Evolutionary conservation across 2,329 filamentous ascomycete genomes (phyloP), one percentile per base, ranked within the genome.

Genomic region (Verticillium nubilum): DNA sequence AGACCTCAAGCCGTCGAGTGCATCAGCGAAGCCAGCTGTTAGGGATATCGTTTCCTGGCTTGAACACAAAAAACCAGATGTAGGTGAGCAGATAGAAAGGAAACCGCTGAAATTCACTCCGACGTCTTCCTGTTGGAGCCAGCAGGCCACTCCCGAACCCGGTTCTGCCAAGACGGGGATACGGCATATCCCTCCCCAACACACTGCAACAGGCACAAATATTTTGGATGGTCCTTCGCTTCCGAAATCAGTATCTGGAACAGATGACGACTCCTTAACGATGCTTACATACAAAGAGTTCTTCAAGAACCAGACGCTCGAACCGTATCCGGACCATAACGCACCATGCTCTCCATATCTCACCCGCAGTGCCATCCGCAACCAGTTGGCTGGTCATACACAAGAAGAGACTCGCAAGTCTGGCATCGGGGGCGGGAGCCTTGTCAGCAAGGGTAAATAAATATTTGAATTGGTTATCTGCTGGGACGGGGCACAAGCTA

Each of bases 241-340:
- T 19, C 31, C n/a, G 9, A 56, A 33, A 42, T 42, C 23, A 4
- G 54, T 56, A 4, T 33, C 54, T n/a, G 54, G 54, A 17, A 28
- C 54, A 15, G 54, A 56, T 1, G 54, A 56, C 1, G 33, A 56
- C 31, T 35, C 35, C 13, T 26, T 56, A 13, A 56, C 54, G 5
- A 28, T 56, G 15, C 54, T 37, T 25, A 37, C 35, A 13, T 56
- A 56, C 19, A 19, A 56, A 26, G 17, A 56, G 12, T 56, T 28
- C 33, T 56, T 56, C 15, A 13, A n/a, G 9, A 19, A 50, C n/a
- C 42, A 37, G n/a, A n/a, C 29, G 4, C 29, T 5, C 28, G 27
- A 19, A 2, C 25, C 33, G 52, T 59, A 26, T 61, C 61, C n/a
- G 59, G 59, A 54, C 54, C 42, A 2, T 62, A 77, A 68, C 74